These are phyloP conservation scores for Aspergillus sp. DNA, from an alignment of 2,329 filamentous ascomycete genomes.

Conservation along the genomic window DNA sequence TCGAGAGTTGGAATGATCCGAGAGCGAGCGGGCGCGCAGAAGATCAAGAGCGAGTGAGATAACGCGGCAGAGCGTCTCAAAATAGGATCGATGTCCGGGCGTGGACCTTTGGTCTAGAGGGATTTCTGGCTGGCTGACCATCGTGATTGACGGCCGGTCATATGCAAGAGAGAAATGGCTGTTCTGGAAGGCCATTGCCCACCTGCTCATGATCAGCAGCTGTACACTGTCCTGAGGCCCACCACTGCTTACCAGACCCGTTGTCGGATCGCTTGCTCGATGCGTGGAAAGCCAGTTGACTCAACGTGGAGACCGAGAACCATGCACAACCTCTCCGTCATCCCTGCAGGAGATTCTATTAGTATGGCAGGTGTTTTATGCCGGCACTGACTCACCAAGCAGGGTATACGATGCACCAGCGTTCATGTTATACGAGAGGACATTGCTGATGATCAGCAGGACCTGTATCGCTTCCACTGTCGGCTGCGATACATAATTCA, in stretches of 20 bases:
- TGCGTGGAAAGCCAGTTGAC: constrained; percentile 40
- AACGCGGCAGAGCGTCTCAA: constrained; percentile 47
- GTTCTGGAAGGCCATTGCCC: constrained; percentile 53
- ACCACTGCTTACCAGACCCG: constrained; percentile 26
- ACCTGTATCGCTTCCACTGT: constrained; percentile 53
- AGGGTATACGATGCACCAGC: constrained; percentile 55
- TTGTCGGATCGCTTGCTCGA: constrained; percentile 32
- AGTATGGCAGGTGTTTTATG: background rate
- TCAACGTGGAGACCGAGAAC: constrained; percentile 49
- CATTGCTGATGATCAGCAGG: constrained; percentile 53
- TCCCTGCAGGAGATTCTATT: constrained; percentile 10
- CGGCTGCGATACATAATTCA: constrained; percentile 54
- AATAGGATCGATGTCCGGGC: constrained; percentile 44
- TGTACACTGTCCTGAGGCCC: background rate
- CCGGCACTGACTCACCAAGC: constrained; percentile 42
- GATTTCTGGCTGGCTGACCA: constrained; percentile 40
- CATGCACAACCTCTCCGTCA: constrained; percentile 42
- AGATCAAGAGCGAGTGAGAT: constrained; percentile 45
- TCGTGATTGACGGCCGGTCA: constrained; percentile 46
- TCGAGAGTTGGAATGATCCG: constrained; percentile 39
- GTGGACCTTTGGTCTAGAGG: constrained; percentile 41
- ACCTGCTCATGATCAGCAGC: constrained; percentile 19
- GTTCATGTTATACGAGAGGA: constrained; percentile 55
- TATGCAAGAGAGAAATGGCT: constrained; percentile 53
- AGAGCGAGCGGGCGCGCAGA: constrained; percentile 43